Conservation (phyloP, 73 alveolate genomes). For the Symbiodinium natans region DNA sequence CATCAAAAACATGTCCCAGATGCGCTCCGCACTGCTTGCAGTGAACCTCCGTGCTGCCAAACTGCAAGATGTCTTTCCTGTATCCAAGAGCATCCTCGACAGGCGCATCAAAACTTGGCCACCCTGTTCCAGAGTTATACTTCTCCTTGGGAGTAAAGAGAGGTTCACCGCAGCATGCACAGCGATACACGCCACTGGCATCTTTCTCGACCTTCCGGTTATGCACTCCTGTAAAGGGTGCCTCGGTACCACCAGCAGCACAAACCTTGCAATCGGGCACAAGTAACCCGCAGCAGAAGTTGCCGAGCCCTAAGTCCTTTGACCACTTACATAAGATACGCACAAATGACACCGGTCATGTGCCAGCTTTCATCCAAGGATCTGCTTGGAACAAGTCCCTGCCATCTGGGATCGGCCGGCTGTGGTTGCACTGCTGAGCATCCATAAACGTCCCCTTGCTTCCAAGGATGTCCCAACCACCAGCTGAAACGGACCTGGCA, state of each 20-base stretch:
- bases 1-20: constrained; percentile 96
- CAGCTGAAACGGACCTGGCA: constrained; percentile 49
- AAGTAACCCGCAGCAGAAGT: too few relatives aligned
- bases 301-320: too few relatives aligned
- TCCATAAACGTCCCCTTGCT: constrained; percentile 48
- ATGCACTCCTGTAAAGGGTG: constrained; percentile 54
- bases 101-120: constrained; percentile 96
- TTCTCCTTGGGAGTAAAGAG: constrained; percentile 95
- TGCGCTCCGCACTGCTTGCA: constrained; percentile 95
- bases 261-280: constrained; percentile 46
- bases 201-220: constrained; percentile 10
- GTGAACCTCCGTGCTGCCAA: constrained; percentile 94
- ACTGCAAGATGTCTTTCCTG: constrained; percentile 42
- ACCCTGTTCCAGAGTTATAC: constrained; percentile 96
- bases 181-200: constrained; percentile 94
- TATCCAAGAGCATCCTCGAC: constrained; percentile 60
- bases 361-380: too few relatives aligned
- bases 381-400: constrained; percentile 13
- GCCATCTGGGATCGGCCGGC: constrained; percentile 51
- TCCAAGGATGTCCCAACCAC: constrained; percentile 74
- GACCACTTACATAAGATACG: too few relatives aligned
- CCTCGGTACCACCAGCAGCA: constrained; percentile 83
- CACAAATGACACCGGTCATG: too few relatives aligned
- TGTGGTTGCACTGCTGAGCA: constrained; percentile 30
- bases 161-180: constrained; percentile 95